phyloP scores from a whole-genome alignment of 164 flowering plant genomes.

The Nymphaea colorata region DNA sequence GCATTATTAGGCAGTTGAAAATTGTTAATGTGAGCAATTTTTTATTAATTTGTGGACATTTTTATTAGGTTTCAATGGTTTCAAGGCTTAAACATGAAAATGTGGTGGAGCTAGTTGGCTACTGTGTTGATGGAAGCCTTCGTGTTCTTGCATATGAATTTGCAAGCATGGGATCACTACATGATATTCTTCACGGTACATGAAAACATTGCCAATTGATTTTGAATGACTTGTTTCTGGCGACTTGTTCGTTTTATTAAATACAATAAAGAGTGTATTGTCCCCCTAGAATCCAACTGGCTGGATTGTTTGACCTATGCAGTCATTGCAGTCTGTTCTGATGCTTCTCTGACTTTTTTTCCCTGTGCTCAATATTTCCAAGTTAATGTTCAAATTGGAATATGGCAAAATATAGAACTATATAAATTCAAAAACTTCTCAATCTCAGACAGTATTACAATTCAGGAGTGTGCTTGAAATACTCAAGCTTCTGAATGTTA shows the following conservation, averaged over 20 bases:
- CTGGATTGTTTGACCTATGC: neutral
- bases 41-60: neutral
- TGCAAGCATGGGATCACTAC: slow-evolving; percentile 89
- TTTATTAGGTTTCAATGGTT: slow-evolving; percentile 70
- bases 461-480: too few relatives aligned
- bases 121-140: slow-evolving; percentile 66
- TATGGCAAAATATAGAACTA: too few relatives aligned
- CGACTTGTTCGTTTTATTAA: too few relatives aligned
- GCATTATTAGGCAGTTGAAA: neutral
- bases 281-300: too few relatives aligned
- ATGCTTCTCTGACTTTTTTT: too few relatives aligned
- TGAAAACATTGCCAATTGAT: neutral
- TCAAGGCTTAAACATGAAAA: slow-evolving; percentile 79
- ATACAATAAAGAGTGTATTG: too few relatives aligned
- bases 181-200: slow-evolving; percentile 85
- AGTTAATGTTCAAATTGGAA: too few relatives aligned
- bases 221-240: too few relatives aligned
- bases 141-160: slow-evolving; percentile 78
- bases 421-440: too few relatives aligned
- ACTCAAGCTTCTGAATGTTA: too few relatives aligned
- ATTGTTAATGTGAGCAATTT: neutral
- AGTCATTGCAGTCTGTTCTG: neutral
- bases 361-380: too few relatives aligned
- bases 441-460: too few relatives aligned
- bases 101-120: slow-evolving; percentile 64